phyloP scores from a whole-genome alignment of 2,329 filamentous ascomycete species.

The Pseudogymnoascus sp. region DNA sequence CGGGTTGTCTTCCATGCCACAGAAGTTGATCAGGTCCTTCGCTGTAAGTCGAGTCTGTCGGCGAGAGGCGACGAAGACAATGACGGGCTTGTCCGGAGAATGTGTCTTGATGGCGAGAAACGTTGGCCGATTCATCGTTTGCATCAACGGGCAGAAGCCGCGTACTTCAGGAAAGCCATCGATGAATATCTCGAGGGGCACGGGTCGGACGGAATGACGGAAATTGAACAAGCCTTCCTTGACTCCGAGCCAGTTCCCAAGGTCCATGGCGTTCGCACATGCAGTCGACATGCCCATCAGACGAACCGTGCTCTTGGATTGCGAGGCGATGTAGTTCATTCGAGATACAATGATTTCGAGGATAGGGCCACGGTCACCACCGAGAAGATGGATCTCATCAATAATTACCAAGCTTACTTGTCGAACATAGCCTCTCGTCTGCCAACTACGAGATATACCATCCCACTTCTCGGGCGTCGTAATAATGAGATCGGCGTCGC shows the following conservation, averaged over 20 bases:
- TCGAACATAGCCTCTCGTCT: conserved; percentile 91
- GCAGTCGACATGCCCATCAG: conserved; percentile 98
- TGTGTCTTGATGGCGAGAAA: conserved; percentile 96
- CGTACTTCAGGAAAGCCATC: conserved; percentile 93
- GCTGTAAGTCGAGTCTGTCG: conserved; percentile 91
- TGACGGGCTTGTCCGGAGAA: conserved; percentile 92
- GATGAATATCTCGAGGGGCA: conserved; percentile 92
- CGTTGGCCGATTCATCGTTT: conserved; percentile 96
- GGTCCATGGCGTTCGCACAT: conserved; percentile 88
- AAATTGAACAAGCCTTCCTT: conserved; percentile 97
- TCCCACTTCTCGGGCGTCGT: conserved; percentile 99
- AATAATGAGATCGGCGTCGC: conserved; percentile 94
- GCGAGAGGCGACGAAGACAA: conserved; percentile 94
- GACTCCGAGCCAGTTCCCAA: conserved; percentile 94
- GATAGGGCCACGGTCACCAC: conserved; percentile 93
- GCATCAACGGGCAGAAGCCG: conserved; percentile 96
- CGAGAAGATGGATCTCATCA: conserved; percentile 96
- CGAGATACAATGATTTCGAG: conserved; percentile 88
- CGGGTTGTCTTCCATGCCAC: conserved; percentile 97
- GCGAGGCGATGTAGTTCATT: conserved; percentile 98
- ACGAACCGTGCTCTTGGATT: conserved; percentile 81
- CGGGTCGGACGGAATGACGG: conserved; percentile 89
- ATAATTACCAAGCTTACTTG: conserved; percentile 96
- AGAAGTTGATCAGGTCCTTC: conserved; percentile 93
- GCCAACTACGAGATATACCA: conserved; percentile 97